phyloP scores from a whole-genome alignment of 768 basidiomycete genomes.

The Lanmaoa pseudosensibilis region DNA sequence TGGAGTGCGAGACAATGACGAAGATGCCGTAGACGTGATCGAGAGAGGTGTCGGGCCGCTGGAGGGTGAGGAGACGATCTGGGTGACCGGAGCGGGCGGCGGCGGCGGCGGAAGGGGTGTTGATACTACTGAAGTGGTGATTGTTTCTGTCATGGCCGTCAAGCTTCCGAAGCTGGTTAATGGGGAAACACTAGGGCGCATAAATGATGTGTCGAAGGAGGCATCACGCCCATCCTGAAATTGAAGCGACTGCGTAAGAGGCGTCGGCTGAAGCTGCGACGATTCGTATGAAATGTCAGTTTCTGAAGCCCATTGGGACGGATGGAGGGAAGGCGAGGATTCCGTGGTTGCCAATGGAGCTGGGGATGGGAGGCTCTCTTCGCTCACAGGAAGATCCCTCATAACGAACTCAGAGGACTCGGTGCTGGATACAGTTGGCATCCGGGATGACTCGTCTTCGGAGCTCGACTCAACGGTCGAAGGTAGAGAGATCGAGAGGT shows the following conservation, averaged over 20 bases:
- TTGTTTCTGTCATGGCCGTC: constrained; percentile 36
- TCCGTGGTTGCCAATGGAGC: constrained; percentile 36
- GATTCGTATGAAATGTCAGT: constrained; percentile 76
- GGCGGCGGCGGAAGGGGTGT: constrained; percentile 4
- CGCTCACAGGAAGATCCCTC: constrained; percentile 30
- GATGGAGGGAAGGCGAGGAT: constrained; percentile 40
- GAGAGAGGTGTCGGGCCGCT: constrained; percentile 32
- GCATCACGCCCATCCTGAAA: constrained; percentile 61
- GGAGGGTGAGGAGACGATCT: constrained; percentile 32
- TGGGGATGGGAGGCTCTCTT: constrained; percentile 33
- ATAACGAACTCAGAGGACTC: constrained; percentile 39
- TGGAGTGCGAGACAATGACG: constrained; percentile 38
- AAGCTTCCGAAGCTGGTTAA: constrained; percentile 33
- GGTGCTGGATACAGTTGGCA: constrained; percentile 42
- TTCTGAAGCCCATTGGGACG: constrained; percentile 58
- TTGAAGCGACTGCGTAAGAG: constrained; percentile 49
- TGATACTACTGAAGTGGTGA: constrained; percentile 26
- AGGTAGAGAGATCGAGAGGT: constrained; percentile 27
- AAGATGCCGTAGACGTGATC: constrained; percentile 33
- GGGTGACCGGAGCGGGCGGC: constrained; percentile 23
- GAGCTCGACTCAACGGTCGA: constrained; percentile 35
- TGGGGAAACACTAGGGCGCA: constrained; percentile 57
- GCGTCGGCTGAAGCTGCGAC: constrained; percentile 70
- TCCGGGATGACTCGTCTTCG: constrained; percentile 30
- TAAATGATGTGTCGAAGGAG: constrained; percentile 74